phyloP scores from a whole-genome alignment of 306 rosid species.

The Inga oerstediana region DNA sequence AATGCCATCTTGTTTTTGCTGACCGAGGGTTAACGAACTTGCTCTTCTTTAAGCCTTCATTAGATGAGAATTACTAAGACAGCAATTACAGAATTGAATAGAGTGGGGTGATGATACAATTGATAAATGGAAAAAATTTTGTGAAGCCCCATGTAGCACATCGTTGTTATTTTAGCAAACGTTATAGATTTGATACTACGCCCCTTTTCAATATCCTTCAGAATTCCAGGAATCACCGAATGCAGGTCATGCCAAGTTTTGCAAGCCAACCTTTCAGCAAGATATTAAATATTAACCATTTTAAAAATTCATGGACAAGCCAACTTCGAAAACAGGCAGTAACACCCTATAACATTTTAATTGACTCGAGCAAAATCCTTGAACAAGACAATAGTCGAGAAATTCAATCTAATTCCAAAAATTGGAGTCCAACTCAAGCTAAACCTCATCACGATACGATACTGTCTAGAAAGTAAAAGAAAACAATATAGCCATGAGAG shows the following conservation, averaged over 20 bases:
- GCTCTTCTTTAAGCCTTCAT: not conserved
- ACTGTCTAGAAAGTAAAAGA: slow-evolving; percentile 20
- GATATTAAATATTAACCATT: not conserved
- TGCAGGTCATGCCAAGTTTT: too few relatives aligned
- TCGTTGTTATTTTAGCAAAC: too few relatives aligned
- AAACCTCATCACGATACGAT: slow-evolving; percentile 32
- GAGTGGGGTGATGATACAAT: not conserved
- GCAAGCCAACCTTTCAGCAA: too few relatives aligned
- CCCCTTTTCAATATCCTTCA: too few relatives aligned
- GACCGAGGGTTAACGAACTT: not conserved
- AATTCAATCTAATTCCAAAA: slow-evolving; percentile 31
- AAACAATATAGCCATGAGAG: slow-evolving; percentile 18
- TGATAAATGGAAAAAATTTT: not conserved
- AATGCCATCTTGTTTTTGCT: not conserved
- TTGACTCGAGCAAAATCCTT: slow-evolving; percentile 17
- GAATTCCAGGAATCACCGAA: too few relatives aligned
- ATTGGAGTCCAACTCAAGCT: slow-evolving; percentile 34
- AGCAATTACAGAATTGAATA: not conserved
- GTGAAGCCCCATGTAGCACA: not conserved
- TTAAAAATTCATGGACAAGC: not conserved
- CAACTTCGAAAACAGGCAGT: not conserved
- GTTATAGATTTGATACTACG: too few relatives aligned
- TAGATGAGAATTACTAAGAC: not conserved
- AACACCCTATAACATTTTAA: not conserved
- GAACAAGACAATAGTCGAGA: slow-evolving; percentile 5